phyloP scores from a whole-genome alignment of 2,329 filamentous ascomycete genomes.

The Cercospora beticola region DNA sequence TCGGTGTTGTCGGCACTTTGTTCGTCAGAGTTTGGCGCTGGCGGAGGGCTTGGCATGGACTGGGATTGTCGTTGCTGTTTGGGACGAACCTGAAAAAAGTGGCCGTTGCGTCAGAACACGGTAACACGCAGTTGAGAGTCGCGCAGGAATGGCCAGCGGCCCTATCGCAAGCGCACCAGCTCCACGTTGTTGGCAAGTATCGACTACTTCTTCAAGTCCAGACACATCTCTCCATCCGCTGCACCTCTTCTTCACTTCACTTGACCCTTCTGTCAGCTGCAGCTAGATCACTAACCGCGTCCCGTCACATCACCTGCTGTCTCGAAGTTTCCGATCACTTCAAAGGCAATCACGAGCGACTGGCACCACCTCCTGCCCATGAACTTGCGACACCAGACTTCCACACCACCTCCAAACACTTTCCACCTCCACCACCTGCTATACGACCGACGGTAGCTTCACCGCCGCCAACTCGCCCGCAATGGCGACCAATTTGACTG shows the following conservation, averaged over 20 bases:
- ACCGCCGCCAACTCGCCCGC: not conserved
- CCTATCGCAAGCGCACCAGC: not conserved
- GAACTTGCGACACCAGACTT: not conserved
- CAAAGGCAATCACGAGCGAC: conserved; percentile 1
- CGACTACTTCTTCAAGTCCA: not conserved
- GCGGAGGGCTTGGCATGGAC: not conserved
- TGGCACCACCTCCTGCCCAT: conserved; percentile 2
- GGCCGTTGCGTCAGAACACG: conserved; percentile 8
- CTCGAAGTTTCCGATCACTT: conserved; percentile 4
- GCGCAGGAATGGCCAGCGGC: not conserved
- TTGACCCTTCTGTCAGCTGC: not conserved
- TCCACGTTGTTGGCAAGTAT: conserved; percentile 2
- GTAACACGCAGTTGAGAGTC: not conserved
- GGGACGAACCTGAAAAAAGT: conserved; percentile 5
- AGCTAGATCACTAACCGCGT: not conserved
- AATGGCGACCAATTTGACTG: conserved; percentile 35
- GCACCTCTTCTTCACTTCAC: not conserved
- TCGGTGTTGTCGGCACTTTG: not conserved
- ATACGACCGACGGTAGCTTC: not conserved
- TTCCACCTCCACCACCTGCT: not conserved
- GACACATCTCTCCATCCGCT: not conserved
- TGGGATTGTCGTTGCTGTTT: not conserved
- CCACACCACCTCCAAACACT: not conserved
- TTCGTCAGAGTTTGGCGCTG: not conserved
- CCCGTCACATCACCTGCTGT: not conserved